Evolutionary conservation across 352 stramenopile genomes (phyloP).

Genomic region (Stephanocyclus meneghinianus): DNA sequence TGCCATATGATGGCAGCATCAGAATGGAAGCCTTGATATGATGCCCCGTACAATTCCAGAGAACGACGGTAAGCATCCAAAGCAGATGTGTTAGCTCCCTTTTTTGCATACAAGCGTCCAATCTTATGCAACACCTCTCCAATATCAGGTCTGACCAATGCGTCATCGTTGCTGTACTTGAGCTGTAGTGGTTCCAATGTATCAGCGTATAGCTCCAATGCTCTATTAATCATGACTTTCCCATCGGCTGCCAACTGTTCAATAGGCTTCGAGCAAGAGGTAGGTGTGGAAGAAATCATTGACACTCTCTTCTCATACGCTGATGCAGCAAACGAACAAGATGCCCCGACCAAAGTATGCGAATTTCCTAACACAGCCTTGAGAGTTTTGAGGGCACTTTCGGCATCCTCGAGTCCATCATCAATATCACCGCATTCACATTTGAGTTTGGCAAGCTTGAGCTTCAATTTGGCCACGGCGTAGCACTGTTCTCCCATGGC

Average conservation of each 20-base stretch:
- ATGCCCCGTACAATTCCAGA: slow-evolving; percentile 34
- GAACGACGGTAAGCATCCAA: slow-evolving; percentile 36
- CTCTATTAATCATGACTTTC: slow-evolving; percentile 41
- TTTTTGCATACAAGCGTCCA: slow-evolving; percentile 41
- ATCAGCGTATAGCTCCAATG: slow-evolving; percentile 48
- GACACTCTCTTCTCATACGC: slow-evolving; percentile 36
- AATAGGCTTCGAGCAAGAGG: neutral
- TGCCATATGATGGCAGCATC: slow-evolving; percentile 38
- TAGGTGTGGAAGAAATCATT: slow-evolving; percentile 3
- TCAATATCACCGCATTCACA: slow-evolving; percentile 42
- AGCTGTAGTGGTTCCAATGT: slow-evolving; percentile 39
- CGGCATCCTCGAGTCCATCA: slow-evolving; percentile 30
- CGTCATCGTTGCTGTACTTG: slow-evolving; percentile 20
- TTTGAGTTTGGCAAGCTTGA: slow-evolving; percentile 50
- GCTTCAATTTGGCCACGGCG: slow-evolving; percentile 41
- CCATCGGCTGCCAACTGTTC: slow-evolving; percentile 24
- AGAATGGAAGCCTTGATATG: slow-evolving; percentile 12
- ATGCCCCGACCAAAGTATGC: slow-evolving; percentile 38
- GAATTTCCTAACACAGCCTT: slow-evolving; percentile 27
- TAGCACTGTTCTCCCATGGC: slow-evolving; percentile 46
- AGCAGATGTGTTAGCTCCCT: slow-evolving; percentile 26
- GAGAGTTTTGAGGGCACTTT: slow-evolving; percentile 20
- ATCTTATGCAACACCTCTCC: slow-evolving; percentile 48
- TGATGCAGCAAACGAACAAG: slow-evolving; percentile 46
- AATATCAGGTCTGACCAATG: slow-evolving; percentile 25